A percentile compares a stretch with the other conserved stretches of the same genome.
Conservation (phyloP, 139 green algal species). For the Dunaliella primolecta region DNA sequence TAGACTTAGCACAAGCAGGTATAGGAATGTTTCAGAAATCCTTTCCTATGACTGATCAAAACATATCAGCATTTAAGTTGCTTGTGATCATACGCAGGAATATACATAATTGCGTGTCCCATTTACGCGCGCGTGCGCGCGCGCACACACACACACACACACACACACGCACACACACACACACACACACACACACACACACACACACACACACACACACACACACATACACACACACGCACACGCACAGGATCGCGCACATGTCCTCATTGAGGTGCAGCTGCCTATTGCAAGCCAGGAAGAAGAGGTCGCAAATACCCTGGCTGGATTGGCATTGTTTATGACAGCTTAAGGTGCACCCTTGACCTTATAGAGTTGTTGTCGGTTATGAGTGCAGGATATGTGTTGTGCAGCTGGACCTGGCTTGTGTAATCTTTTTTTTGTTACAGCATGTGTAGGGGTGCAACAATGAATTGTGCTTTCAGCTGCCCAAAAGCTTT, state of each 20-base stretch:
- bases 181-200: conserved; percentile 12
- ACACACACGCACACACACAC: background rate
- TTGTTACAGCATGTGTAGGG: too few species aligned
- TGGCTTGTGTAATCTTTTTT: too few species aligned
- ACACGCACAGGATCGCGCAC: conserved; percentile 23
- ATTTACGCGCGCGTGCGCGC: too few species aligned
- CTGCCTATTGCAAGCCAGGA: conserved; percentile 45
- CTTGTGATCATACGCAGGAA: background rate
- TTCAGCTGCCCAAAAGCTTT: too few species aligned
- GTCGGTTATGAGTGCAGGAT: too few species aligned
- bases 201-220: background rate
- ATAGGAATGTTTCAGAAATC: too few species aligned
- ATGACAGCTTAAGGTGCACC: conserved; percentile 24
- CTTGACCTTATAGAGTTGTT: too few species aligned
- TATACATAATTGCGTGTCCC: too few species aligned
- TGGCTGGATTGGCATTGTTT: conserved; percentile 49
- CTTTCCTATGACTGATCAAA: too few species aligned
- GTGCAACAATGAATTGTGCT: too few species aligned
- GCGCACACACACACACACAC: background rate
- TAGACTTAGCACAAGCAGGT: too few species aligned
- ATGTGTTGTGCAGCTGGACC: too few species aligned
- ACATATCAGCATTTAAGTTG: background rate
- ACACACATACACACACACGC: background rate
- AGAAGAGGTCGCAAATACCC: conserved; percentile 30
- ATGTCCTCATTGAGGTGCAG: conserved; percentile 53